Evolutionary conservation across 2,329 filamentous ascomycete genomes (phyloP).

Genomic region (Metarhizium rileyi): DNA sequence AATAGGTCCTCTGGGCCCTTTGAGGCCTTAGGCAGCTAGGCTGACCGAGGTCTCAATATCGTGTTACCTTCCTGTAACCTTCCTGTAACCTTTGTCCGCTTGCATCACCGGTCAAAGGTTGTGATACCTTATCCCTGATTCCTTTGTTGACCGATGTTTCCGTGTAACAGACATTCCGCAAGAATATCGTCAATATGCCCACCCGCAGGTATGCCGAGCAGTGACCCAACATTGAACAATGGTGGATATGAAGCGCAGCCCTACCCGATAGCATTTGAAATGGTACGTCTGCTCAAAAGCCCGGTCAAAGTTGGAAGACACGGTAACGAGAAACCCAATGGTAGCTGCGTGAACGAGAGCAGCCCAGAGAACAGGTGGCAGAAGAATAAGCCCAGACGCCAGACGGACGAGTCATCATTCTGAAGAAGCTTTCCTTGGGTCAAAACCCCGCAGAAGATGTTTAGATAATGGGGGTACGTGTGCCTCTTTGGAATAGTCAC

Average conservation of each 20-base stretch:
- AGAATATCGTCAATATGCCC: conserved; percentile 37
- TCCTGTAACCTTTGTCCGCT: no score
- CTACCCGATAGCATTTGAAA: conserved; percentile 36
- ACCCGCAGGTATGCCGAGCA: conserved; percentile 39
- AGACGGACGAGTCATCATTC: conserved; percentile 39
- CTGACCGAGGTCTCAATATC: no score
- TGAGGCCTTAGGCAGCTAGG: no score
- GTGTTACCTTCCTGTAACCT: no score
- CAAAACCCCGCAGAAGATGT: conserved; percentile 29
- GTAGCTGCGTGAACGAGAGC: conserved; percentile 43
- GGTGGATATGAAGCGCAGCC: conserved; percentile 40
- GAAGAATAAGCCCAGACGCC: conserved; percentile 36
- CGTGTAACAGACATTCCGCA: no score
- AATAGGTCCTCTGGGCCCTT: no score
- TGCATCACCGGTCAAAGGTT: no score
- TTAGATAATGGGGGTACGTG: conserved; percentile 25
- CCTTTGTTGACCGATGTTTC: no score
- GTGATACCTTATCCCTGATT: no score
- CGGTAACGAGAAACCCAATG: conserved; percentile 45
- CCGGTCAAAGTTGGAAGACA: conserved; percentile 40
- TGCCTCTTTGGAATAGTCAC: conserved; percentile 14
- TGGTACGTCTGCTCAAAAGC: conserved; percentile 33
- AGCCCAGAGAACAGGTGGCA: conserved; percentile 46
- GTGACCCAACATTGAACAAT: conserved; percentile 37
- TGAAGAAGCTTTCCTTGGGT: conserved; percentile 37